Evolutionary conservation across 139 green algal genomes (phyloP).

Genomic region (Ulvella scutata): DNA sequence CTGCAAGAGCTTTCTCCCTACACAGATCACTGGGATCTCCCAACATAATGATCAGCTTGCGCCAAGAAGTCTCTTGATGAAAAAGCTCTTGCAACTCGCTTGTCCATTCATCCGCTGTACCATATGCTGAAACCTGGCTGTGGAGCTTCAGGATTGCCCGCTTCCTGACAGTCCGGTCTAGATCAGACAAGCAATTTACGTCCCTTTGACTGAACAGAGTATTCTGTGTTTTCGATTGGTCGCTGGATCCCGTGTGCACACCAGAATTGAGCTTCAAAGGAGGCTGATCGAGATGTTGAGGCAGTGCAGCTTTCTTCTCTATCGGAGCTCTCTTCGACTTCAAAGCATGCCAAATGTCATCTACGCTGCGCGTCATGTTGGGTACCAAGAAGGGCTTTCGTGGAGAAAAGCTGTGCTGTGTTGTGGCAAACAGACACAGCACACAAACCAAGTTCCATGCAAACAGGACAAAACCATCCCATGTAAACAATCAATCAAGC

Average conservation of each 20-base stretch:
- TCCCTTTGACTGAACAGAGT: constrained; percentile 35
- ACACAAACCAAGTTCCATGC: no score
- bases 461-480: no score
- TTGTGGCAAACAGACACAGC: no score
- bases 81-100: neutral
- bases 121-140: constrained; percentile 15
- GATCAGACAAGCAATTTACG: constrained; percentile 62
- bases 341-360: neutral
- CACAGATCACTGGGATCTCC: constrained; percentile 36
- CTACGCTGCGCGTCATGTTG: neutral
- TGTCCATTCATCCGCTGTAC: constrained; percentile 24
- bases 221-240: no score
- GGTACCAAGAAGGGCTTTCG: no score
- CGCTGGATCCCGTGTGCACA: no score
- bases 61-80: neutral
- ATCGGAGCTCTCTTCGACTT: neutral
- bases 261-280: no score
- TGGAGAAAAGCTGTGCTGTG: no score
- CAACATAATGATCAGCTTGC: constrained; percentile 17
- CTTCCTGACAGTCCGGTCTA: constrained; percentile 29
- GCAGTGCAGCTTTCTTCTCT: no score
- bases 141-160: constrained; percentile 18
- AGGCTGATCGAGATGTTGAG: no score
- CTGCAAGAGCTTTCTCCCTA: constrained; percentile 15
- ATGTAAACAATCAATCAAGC: no score